Evolutionary conservation across 371 early-diverging fungal species (phyloP).

Genomic region (Actinomortierella ambigua): DNA sequence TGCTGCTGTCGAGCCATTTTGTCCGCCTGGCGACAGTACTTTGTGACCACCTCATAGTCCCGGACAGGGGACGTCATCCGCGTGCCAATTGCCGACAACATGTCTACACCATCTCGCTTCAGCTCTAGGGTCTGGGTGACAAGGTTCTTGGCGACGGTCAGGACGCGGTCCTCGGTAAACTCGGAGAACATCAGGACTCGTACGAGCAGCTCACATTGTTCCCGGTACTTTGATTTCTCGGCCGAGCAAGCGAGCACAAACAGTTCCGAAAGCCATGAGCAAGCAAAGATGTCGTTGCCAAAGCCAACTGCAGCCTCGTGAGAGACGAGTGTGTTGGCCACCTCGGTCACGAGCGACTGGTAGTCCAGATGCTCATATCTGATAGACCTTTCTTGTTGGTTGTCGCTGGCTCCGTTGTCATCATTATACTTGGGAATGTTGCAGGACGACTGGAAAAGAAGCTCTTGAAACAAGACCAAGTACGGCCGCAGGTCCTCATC

Average conservation of each 20-base stretch:
- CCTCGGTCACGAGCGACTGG: slow-evolving; percentile 52
- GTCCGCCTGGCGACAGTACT: slow-evolving; percentile 23
- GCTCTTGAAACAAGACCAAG: slow-evolving; percentile 62
- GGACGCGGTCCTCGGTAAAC: slow-evolving; percentile 67
- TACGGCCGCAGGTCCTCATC: slow-evolving; percentile 61
- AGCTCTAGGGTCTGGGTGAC: slow-evolving; percentile 59
- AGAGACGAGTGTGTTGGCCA: slow-evolving; percentile 60
- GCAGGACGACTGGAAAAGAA: slow-evolving; percentile 47
- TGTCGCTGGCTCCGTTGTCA: slow-evolving; percentile 1
- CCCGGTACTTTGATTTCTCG: slow-evolving; percentile 46
- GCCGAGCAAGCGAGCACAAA: slow-evolving; percentile 55
- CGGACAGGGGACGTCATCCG: slow-evolving; percentile 50
- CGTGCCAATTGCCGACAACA: slow-evolving; percentile 53
- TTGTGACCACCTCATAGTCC: slow-evolving; percentile 36
- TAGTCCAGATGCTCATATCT: slow-evolving; percentile 53
- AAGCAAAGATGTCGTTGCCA: slow-evolving; percentile 58
- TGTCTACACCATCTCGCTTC: slow-evolving; percentile 64
- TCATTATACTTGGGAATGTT: slow-evolving; percentile 24
- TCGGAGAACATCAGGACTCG: slow-evolving; percentile 56
- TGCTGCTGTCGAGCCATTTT: slow-evolving; percentile 1
- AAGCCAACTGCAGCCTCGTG: slow-evolving; percentile 66
- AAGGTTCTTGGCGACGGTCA: slow-evolving; percentile 66
- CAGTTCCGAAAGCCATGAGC: slow-evolving; percentile 60
- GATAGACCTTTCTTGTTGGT: slow-evolving; percentile 22
- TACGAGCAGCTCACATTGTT: slow-evolving; percentile 52